phyloP scores from a whole-genome alignment of 352 stramenopile species.

The Globisporangium takayamanum region DNA sequence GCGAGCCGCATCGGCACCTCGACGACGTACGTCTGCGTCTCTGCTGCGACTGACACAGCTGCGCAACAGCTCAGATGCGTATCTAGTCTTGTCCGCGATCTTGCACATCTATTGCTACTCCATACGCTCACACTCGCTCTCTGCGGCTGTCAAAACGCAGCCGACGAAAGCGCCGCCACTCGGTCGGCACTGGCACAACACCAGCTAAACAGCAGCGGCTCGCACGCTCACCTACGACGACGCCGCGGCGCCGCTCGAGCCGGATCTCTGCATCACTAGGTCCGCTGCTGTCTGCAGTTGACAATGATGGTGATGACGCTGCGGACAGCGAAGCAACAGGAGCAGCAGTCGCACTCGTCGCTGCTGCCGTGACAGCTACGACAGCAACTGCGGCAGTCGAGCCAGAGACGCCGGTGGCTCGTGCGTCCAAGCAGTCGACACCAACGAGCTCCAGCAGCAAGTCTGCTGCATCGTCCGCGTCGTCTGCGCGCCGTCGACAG shows the following conservation, averaged over 20 bases:
- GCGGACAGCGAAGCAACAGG: too few species aligned
- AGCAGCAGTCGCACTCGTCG: too few species aligned
- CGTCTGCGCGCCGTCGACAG: conserved; percentile 7
- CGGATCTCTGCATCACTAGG: background rate
- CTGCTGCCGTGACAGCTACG: background rate
- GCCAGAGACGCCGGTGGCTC: too few species aligned
- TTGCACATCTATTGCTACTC: too few species aligned
- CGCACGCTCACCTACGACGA: background rate
- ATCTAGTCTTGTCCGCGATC: too few species aligned
- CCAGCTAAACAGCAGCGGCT: conserved; percentile 1
- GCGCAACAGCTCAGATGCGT: too few species aligned
- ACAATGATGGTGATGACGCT: background rate
- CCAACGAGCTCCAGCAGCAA: background rate
- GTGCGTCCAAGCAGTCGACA: conserved; percentile 1
- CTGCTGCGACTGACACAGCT: too few species aligned
- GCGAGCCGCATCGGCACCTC: too few species aligned
- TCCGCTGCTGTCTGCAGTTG: too few species aligned
- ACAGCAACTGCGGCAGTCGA: background rate
- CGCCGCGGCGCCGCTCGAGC: background rate
- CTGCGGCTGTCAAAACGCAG: background rate
- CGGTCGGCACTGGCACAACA: background rate
- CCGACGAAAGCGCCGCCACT: conserved; percentile 4
- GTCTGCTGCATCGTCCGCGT: conserved; percentile 19
- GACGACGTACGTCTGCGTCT: too few species aligned
- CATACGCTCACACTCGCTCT: background rate